Conservation (phyloP, 768 basidiomycete species). For the Albatrellus ellisii region DNA sequence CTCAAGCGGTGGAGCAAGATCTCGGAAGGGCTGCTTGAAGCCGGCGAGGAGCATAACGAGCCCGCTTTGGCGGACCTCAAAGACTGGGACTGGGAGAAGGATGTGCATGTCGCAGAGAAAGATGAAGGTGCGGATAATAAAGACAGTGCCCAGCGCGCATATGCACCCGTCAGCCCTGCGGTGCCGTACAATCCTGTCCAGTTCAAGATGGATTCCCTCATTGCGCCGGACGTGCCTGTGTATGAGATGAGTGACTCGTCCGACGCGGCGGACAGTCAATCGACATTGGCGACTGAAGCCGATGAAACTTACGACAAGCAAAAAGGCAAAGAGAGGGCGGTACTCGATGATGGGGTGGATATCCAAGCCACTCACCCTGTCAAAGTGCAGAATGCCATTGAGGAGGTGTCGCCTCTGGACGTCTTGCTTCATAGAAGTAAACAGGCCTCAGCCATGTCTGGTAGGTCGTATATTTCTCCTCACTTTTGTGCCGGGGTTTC, state of each 20-base stretch:
- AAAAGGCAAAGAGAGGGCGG: background rate
- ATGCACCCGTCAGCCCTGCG: background rate
- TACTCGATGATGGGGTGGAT: background rate
- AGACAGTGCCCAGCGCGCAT: background rate
- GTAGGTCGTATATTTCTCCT: background rate
- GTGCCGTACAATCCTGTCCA: background rate
- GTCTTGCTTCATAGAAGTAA: background rate
- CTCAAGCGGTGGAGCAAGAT: slow-evolving; percentile 11
- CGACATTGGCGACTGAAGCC: background rate
- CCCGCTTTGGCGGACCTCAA: background rate
- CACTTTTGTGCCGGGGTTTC: background rate
- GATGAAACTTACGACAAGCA: background rate
- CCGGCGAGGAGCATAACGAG: background rate
- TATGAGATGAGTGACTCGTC: background rate
- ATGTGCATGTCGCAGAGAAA: background rate
- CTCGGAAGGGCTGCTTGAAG: slow-evolving; percentile 13
- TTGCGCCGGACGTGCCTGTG: background rate
- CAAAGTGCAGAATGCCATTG: background rate
- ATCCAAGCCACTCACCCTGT: background rate
- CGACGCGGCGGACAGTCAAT: background rate
- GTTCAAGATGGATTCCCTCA: background rate
- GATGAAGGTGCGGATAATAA: background rate
- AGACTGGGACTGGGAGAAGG: background rate
- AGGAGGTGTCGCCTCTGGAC: background rate
- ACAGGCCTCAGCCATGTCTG: background rate